These are phyloP conservation scores for Kwoniella europaea DNA, from an alignment of 768 basidiomycete species.

Conservation along the genomic window DNA sequence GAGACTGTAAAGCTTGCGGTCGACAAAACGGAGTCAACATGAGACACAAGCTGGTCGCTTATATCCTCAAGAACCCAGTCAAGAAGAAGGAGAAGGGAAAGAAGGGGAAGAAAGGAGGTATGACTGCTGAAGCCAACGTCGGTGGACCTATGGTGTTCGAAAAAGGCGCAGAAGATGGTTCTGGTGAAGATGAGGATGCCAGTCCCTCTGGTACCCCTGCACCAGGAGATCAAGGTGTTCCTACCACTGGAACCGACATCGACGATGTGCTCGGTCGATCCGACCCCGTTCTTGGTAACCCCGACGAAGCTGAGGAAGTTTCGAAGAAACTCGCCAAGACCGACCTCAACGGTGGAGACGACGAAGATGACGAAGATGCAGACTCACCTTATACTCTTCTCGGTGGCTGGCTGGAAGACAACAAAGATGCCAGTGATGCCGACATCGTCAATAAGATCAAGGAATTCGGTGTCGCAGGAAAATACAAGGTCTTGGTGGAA, in stretches of 20 bases:
- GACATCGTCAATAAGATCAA: constrained; percentile 72
- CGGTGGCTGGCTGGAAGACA: constrained; percentile 82
- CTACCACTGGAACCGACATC: constrained; percentile 66
- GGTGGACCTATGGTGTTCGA: constrained; percentile 58
- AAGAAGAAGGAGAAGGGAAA: constrained; percentile 70
- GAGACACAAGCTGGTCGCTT: constrained; percentile 94
- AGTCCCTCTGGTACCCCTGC: constrained; percentile 29
- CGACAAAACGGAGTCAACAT: constrained; percentile 89
- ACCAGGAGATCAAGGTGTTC: constrained; percentile 32
- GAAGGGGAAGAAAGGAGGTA: constrained; percentile 58
- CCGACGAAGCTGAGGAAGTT: constrained; percentile 73
- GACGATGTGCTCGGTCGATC: constrained; percentile 72
- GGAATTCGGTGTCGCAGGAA: constrained; percentile 89
- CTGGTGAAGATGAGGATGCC: constrained; percentile 48
- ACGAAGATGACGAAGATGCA: constrained; percentile 83
- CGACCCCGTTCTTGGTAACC: constrained; percentile 34
- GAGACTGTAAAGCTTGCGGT: constrained; percentile 99
- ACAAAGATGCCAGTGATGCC: constrained; percentile 61
- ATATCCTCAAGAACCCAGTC: constrained; percentile 97
- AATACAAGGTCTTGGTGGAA: constrained; percentile 85
- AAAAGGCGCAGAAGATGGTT: constrained; percentile 59
- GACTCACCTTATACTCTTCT: constrained; percentile 86
- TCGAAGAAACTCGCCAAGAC: constrained; percentile 68
- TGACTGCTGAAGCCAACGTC: constrained; percentile 57
- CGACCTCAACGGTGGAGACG: constrained; percentile 65